phyloP scores from a whole-genome alignment of 2,329 filamentous ascomycete genomes.

The Ceratocystis smalleyi region DNA sequence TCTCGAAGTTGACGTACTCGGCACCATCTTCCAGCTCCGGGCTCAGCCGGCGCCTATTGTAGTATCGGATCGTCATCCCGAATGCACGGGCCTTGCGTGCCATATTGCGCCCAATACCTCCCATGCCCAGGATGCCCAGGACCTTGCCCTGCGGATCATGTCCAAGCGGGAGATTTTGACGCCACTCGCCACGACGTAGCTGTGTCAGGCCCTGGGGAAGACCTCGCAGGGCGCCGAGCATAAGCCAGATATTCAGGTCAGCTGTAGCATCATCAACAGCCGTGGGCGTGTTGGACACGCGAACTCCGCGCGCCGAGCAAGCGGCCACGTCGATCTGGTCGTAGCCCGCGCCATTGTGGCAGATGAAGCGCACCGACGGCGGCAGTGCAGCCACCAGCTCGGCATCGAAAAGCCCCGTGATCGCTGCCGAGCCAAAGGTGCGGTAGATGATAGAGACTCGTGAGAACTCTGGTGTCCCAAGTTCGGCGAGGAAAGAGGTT shows the following conservation, averaged over 20 bases:
- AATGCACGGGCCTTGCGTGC: constrained; percentile 60
- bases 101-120: constrained; percentile 65
- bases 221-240: constrained; percentile 63
- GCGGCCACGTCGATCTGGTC: constrained; percentile 63
- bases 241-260: constrained; percentile 64
- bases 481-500: constrained; percentile 53
- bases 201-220: constrained; percentile 51
- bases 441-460: constrained; percentile 51
- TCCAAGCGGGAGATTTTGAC: constrained; percentile 45
- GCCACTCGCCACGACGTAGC: constrained; percentile 53
- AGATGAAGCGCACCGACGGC: constrained; percentile 39
- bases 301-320: constrained; percentile 50
- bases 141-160: constrained; percentile 67
- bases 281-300: constrained; percentile 66
- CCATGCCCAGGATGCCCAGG: constrained; percentile 73
- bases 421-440: constrained; percentile 47
- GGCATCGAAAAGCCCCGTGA: constrained; percentile 55
- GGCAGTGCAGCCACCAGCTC: constrained; percentile 49
- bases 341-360: constrained; percentile 63
- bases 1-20: constrained; percentile 58
- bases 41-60: constrained; percentile 50
- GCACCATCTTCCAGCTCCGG: constrained; percentile 42
- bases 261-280: constrained; percentile 73
- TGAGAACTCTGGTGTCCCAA: constrained; percentile 47
- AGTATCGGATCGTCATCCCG: constrained; percentile 59